Conservation (phyloP, 2,329 filamentous ascomycete genomes). For the Exophiala sp. region DNA sequence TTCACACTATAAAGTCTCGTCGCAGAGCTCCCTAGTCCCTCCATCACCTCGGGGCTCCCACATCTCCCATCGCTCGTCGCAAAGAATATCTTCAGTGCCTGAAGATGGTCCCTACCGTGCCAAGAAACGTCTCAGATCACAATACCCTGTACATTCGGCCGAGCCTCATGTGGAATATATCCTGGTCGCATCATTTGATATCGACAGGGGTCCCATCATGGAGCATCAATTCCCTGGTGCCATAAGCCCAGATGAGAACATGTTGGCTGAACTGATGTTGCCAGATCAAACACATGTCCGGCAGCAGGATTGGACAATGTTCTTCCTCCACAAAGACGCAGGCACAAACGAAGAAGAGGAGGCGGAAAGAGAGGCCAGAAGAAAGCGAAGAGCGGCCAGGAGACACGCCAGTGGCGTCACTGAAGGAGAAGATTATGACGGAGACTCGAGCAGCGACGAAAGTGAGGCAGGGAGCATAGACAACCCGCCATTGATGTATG, state of each 20-base stretch:
- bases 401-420: conserved; percentile 46
- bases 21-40: conserved; percentile 55
- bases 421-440: conserved; percentile 42
- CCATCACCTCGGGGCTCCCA: conserved; percentile 48
- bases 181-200: conserved; percentile 93
- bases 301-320: conserved; percentile 98
- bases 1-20: conserved; percentile 46
- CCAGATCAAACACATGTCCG: conserved; percentile 93
- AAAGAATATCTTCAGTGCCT: conserved; percentile 35
- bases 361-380: conserved; percentile 42
- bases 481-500: conserved; percentile 91
- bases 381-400: conserved; percentile 38
- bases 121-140: conserved; percentile 61
- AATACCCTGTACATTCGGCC: conserved; percentile 68
- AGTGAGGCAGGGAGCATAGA: conserved; percentile 68
- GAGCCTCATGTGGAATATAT: conserved; percentile 99
- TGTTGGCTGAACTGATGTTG: conserved; percentile 97
- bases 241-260: conserved; percentile 95
- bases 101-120: conserved; percentile 23
- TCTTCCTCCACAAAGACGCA: conserved; percentile 95
- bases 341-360: conserved; percentile 76
- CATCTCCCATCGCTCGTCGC: conserved; percentile 31
- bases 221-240: conserved; percentile 94
- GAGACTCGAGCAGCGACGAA: conserved; percentile 46
- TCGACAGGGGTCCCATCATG: conserved; percentile 94